Evolutionary conservation across 805 yeast genomes (phyloP), one percentile per base, ranked within the genome.

Genomic region (Maudiozyma pseudohumilis): DNA sequence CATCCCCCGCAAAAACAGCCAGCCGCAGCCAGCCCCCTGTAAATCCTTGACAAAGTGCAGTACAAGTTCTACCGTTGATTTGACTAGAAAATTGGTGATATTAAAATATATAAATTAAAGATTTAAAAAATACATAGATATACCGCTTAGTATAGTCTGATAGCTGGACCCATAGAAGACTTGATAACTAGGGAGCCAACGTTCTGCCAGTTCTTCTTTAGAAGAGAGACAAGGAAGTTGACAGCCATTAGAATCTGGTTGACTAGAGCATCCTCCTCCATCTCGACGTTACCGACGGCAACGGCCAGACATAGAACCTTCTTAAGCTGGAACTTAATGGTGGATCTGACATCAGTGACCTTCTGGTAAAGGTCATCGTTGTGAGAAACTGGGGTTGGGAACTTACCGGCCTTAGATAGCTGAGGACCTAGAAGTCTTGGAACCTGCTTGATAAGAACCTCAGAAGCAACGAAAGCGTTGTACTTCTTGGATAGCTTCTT

Each of bases 151-250:
- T 92, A 92, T 70, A 92, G 80, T 83, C 97, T 88, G 94, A 80
- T 86, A 68, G 97, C 83, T 69, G 97, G 98, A 75, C 99, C 98
- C 99, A 92, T 92, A 72, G 97, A 78, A 50, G 96, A 86, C 79
- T 92, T 92, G 77, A 92, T 81, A 67, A 88, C 96, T 71, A 92
- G 76, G 65, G 98, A 92, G 64, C 98, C 98, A 67, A 92, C 96
- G 75, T 92, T 92, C 80, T 92, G 99, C 99, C 99, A 92, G 95
- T 92, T 86, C 89, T 92, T 92, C 95, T 92, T 92, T 71, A 92
- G 80, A 72, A 92, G 75, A 56, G 99, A 92, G 59, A 92, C 98
- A 70, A 92, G 83, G 81, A 92, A 92, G 95, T 92, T 92, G 59
- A 94, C 77, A 58, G 99, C 77, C 92, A 92, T 79, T 86, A 92